Evolutionary conservation across 148 eudicot genomes (phyloP), one percentile per base, ranked within the genome.

Genomic region (Rhododendron ovatum): DNA sequence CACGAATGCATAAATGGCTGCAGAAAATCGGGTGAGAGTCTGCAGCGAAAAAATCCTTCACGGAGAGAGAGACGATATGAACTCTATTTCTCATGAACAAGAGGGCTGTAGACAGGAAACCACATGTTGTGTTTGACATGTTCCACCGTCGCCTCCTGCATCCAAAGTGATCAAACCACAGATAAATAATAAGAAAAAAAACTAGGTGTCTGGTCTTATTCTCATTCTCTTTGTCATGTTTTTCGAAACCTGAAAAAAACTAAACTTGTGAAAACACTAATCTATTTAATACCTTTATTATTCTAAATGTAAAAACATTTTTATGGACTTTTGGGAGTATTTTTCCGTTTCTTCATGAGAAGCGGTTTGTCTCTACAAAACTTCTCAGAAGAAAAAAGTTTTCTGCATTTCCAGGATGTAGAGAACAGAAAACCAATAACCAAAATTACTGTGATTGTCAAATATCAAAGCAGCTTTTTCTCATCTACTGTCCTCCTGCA

Each of bases 41-140:
- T 39, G 50, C 67, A 61, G 50, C 35, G 1, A 30, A 35, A 81
- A 85, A 50, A 53, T 50, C 43, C 22, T 80, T 53, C 65, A 78
- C 2, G 5, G 18, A 78, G 22, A 71, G 69, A 37, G 30, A 20
- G 5, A 71, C 24, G 11, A 67, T 61, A 43, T 35, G 37, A 35
- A 28, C 87, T 76, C 92, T 90, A 96, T 89, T 91, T 94, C 87
- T 95, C 98, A 48, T 94, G 99, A 79, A 97, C 98, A 85, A 97
- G 99, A 84, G 98, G 98, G 87, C 91, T 91, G 92, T 97, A 97
- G 26, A 93, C 33, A 45, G 98, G 99, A 86, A 88, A 95, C 99
- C 99, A 97, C 99, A 95, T 97, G 91, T 84, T 93, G 69, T 83
- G 81, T 84, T 90, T 95, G 45, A 97, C 96, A 88, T 93, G 92